Evolutionary conservation across 768 basidiomycete species (phyloP), one percentile per base, ranked within the genome.

Genomic region (Amanita subjunquillea): DNA sequence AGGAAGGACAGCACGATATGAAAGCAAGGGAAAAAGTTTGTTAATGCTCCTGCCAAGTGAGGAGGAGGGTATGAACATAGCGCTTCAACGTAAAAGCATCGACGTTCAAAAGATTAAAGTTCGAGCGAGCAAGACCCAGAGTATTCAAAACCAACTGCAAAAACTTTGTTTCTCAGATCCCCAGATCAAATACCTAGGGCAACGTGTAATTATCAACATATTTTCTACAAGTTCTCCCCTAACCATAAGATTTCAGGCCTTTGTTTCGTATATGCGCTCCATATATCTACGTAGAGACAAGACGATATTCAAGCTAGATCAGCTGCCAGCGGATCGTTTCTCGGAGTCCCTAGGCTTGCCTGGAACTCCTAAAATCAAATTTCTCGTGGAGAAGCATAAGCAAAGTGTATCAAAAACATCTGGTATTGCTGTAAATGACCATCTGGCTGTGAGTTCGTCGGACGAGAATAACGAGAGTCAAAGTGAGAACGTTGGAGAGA

Each of bases 161-260:
- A 91, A 82, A 50, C 78, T 96, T 36, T 86, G 88, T 0, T 99
- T 98, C 70, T 83, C 92, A 69, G 92, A 94, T 54, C 90, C 93
- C 0, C 93, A 99, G 66, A 84, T 97, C 68, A 99, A 98, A 65
- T 96, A 97, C 65, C 79, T 99, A 8, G 96, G 86, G 8, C 95
- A 98, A 65, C 72, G 91, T 51, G 94, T 94, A 60, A 54, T 83
- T 76, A 17, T 40, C 38, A 4, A 23, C 42, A 4, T 44, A 43
- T 34, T 22, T n/a, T 46, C 38, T 41, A n/a, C 30, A 12, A 50
- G 30, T 23, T 42, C 17, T 4, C 10, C 47, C 32, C 51, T 54
- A 52, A 51, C 15, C 6, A 41, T 13, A 22, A 39, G 6, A 29
- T 27, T 41, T 4, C 62, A 97, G 92, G 90, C 94, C 1, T 95